Conservation (phyloP, 257 asterid species). For the Rubia yunnanensis region DNA sequence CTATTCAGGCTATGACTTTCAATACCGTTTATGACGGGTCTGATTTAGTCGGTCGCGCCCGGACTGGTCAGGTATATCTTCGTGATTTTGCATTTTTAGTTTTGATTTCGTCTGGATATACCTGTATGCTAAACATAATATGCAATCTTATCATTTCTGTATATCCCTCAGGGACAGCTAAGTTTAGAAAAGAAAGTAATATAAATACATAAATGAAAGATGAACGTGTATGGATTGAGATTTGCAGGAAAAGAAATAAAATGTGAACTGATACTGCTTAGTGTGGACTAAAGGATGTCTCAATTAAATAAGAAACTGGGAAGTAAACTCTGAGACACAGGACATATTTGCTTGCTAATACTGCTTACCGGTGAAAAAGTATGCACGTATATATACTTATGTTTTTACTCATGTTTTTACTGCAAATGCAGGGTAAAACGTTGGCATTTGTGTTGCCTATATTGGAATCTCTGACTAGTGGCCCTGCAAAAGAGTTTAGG, state of each 20-base stretch:
- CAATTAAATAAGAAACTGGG: too few relatives aligned
- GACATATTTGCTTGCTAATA: too few relatives aligned
- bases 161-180: neutral
- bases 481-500: constrained; percentile 43
- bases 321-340: too few relatives aligned
- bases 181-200: too few relatives aligned
- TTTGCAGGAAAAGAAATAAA: too few relatives aligned
- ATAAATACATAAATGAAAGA: too few relatives aligned
- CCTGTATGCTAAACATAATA: too few relatives aligned
- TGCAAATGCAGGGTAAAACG: constrained; percentile 62
- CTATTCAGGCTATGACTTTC: constrained; percentile 87
- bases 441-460: constrained; percentile 92
- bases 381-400: neutral
- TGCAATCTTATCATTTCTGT: neutral
- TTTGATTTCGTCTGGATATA: neutral
- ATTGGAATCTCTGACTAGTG: constrained; percentile 74
- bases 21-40: constrained; percentile 56
- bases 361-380: neutral
- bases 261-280: too few relatives aligned
- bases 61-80: constrained; percentile 77
- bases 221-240: too few relatives aligned
- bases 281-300: too few relatives aligned
- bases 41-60: constrained; percentile 90
- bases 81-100: neutral
- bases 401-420: neutral